These are phyloP conservation scores for Globisporangium paddicum DNA, from an alignment of 352 stramenopile genomes.

Conservation along the genomic window DNA sequence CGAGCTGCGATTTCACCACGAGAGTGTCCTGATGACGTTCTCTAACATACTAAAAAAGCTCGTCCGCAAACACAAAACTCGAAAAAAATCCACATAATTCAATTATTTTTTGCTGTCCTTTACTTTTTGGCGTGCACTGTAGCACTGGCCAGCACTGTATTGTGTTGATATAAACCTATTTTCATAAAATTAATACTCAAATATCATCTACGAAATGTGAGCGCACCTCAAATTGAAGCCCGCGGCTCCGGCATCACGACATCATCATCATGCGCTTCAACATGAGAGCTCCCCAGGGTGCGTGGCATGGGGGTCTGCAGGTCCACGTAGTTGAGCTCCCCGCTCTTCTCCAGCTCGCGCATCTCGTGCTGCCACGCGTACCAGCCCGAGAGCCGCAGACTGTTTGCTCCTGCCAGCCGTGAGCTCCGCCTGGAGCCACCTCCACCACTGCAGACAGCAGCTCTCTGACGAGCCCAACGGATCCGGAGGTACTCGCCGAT, in stretches of 20 bases:
- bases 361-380: constrained; percentile 14
- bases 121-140: too few species aligned
- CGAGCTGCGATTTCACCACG: too few species aligned
- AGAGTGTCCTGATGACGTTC: too few species aligned
- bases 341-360: constrained; percentile 7
- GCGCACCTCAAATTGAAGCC: background rate
- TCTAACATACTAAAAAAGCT: too few species aligned
- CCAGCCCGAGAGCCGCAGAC: constrained; percentile 8
- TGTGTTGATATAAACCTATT: background rate
- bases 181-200: background rate
- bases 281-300: background rate
- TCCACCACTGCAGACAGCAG: background rate
- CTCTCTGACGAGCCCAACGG: background rate
- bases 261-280: background rate
- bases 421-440: background rate
- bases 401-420: background rate
- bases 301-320: constrained; percentile 1
- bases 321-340: constrained; percentile 6
- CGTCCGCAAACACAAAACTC: too few species aligned
- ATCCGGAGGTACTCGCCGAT: constrained; percentile 2
- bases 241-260: background rate
- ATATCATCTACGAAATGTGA: background rate
- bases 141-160: too few species aligned
- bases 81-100: too few species aligned
- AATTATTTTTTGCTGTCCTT: too few species aligned